Evolutionary conservation across 163 green algal species (phyloP).

Genomic region (Chlorella variabilis): DNA sequence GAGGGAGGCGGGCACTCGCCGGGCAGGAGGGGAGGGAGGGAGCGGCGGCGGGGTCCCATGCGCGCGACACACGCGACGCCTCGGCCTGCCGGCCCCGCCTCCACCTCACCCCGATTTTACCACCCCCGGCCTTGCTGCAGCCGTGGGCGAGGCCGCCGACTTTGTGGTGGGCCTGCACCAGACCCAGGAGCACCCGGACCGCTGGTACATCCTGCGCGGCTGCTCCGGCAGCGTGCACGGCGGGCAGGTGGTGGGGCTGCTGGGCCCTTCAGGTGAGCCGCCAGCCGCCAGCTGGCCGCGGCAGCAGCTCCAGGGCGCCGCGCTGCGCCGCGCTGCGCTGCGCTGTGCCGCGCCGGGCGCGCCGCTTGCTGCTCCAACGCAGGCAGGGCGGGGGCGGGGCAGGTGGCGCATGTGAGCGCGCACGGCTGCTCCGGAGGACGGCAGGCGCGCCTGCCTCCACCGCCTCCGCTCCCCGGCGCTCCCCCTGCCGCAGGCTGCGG

Average conservation of each 20-base stretch:
- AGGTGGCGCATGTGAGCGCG: too few relatives aligned
- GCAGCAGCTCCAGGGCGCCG: too few relatives aligned
- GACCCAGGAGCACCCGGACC: not conserved
- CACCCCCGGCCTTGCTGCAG: not conserved
- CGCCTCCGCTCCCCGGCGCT: not conserved
- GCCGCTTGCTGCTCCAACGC: too few relatives aligned
- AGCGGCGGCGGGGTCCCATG: too few relatives aligned
- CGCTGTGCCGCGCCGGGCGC: too few relatives aligned
- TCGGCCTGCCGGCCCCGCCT: too few relatives aligned
- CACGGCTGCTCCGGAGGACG: not conserved
- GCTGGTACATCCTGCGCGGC: conserved; percentile 47
- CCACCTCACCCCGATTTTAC: too few relatives aligned
- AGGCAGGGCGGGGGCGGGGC: too few relatives aligned
- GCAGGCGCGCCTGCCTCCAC: not conserved
- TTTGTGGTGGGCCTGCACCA: conserved; percentile 43
- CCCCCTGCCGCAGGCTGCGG: conserved; percentile 39
- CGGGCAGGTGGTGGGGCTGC: conserved; percentile 59
- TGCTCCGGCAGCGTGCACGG: conserved; percentile 44
- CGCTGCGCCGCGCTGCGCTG: too few relatives aligned
- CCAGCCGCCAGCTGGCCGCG: too few relatives aligned
- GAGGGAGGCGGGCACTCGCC: not conserved
- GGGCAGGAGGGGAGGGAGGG: too few relatives aligned
- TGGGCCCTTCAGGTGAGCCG: conserved; percentile 51
- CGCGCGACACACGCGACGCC: too few relatives aligned
- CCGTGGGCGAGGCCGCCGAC: not conserved